Evolutionary conservation across 1,139 yeast genomes (phyloP).

Genomic region (Taphrina confusa): DNA sequence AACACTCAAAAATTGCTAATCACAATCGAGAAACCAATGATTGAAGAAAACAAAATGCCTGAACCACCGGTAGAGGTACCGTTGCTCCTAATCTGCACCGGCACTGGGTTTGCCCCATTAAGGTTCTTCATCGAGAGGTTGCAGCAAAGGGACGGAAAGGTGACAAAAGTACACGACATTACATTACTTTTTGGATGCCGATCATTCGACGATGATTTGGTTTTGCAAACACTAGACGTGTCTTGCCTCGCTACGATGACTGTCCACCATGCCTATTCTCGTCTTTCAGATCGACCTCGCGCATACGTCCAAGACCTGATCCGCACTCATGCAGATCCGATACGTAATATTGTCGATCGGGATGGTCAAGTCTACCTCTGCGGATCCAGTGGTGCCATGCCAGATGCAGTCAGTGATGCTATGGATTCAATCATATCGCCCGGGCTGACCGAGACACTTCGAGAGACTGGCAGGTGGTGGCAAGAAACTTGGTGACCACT

Average conservation of each 20-base stretch:
- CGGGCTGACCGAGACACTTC: conserved; percentile 53
- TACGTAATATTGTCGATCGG: conserved; percentile 59
- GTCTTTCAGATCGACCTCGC: conserved; percentile 43
- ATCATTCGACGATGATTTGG: conserved; percentile 62
- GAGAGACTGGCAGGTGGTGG: conserved; percentile 65
- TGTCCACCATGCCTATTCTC: conserved; percentile 17
- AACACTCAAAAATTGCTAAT: background rate
- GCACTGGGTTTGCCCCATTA: conserved; percentile 98
- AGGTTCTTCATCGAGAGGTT: conserved; percentile 84
- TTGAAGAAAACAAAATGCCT: conserved; percentile 47
- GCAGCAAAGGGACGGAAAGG: background rate
- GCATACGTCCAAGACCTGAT: conserved; percentile 76
- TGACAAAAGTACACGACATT: conserved; percentile 19
- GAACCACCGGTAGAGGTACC: conserved; percentile 39
- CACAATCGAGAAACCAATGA: conserved; percentile 45
- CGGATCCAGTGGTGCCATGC: conserved; percentile 92
- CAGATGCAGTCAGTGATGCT: conserved; percentile 80
- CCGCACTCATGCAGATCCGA: conserved; percentile 53
- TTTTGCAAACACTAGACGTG: conserved; percentile 58
- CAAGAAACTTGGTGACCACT: conserved; percentile 82
- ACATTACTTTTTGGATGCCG: conserved; percentile 79
- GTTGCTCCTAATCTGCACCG: conserved; percentile 80
- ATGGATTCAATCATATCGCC: conserved; percentile 59
- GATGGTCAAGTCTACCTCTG: conserved; percentile 76
- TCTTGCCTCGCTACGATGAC: conserved; percentile 55